Percentiles rank a stretch among this genome's conserved stretches.
Evolutionary conservation across 2,329 filamentous ascomycete species (phyloP).

Genomic region (Apiospora rasikravindrae): DNA sequence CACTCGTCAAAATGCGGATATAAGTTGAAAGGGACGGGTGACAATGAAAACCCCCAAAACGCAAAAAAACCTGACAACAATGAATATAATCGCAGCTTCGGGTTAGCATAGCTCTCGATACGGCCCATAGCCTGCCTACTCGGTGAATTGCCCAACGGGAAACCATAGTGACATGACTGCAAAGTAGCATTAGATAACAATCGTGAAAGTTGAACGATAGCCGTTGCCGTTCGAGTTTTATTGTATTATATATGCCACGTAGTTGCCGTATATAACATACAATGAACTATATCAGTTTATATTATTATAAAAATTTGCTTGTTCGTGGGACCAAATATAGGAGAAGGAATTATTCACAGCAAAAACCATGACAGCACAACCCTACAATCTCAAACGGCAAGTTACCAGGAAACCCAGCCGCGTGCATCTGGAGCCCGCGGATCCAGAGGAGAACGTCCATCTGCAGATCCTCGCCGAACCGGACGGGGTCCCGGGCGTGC

Average conservation of each 20-base stretch:
- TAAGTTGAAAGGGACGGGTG: neutral
- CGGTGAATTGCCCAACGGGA: neutral
- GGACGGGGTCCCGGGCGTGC: slow-evolving; percentile 13
- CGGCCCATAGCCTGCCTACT: neutral
- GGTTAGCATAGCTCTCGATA: neutral
- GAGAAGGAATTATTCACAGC: neutral
- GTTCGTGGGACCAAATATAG: too few relatives aligned
- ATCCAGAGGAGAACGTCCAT: slow-evolving; percentile 23
- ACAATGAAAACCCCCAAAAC: neutral
- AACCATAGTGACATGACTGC: neutral
- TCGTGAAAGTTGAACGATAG: too few relatives aligned
- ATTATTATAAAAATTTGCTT: neutral
- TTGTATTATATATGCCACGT: neutral
- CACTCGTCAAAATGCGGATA: neutral
- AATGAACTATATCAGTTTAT: too few relatives aligned
- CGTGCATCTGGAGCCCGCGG: slow-evolving; percentile 22
- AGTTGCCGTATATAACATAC: too few relatives aligned
- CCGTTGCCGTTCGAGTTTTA: too few relatives aligned
- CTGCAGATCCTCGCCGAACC: slow-evolving; percentile 21
- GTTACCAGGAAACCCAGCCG: slow-evolving; percentile 22
- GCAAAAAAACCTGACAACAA: neutral
- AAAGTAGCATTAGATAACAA: too few relatives aligned
- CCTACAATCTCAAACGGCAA: slow-evolving; percentile 24
- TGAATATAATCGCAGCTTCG: neutral
- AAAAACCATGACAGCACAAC: slow-evolving; percentile 24